Percentiles rank a stretch among this genome's conserved stretches.
Conservation (phyloP, 2,329 filamentous ascomycete genomes). For the Alternaria sp. region DNA sequence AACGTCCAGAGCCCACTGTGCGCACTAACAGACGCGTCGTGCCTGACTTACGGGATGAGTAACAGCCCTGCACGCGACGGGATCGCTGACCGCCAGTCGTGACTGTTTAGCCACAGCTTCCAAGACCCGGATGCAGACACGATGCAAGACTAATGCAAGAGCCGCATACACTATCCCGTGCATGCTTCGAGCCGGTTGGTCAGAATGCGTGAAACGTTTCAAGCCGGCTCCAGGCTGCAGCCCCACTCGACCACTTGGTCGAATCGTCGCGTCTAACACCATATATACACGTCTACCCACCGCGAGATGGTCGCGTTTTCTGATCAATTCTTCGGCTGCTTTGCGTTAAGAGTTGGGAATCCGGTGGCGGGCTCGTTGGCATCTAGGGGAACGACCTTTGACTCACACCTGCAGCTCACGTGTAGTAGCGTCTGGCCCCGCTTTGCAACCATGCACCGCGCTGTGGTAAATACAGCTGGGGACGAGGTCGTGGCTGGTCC, state of each 20-base stretch:
- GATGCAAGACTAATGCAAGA: conserved; percentile 38
- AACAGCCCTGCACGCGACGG: conserved; percentile 22
- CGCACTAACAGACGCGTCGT: conserved; percentile 14
- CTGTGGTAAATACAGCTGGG: conserved; percentile 40
- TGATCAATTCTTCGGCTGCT: conserved; percentile 40
- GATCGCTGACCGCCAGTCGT: conserved; percentile 37
- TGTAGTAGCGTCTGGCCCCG: conserved; percentile 31
- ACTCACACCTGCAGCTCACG: conserved; percentile 54
- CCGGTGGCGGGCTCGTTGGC: conserved; percentile 21
- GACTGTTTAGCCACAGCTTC: conserved; percentile 35
- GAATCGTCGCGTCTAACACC: conserved; percentile 50
- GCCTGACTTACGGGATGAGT: conserved; percentile 11
- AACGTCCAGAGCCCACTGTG: conserved; percentile 8
- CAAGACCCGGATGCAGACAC: conserved; percentile 24
- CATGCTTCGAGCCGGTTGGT: conserved; percentile 30
- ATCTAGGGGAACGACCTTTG: conserved; percentile 33
- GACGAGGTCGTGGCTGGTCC: conserved; percentile 31
- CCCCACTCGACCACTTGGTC: conserved; percentile 33
- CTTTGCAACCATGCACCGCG: conserved; percentile 9
- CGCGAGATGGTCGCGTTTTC: conserved; percentile 52
- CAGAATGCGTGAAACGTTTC: conserved; percentile 39
- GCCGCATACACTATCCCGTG: conserved; percentile 25
- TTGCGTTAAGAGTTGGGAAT: conserved; percentile 30
- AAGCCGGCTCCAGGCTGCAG: conserved; percentile 36
- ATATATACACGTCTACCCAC: conserved; percentile 47